phyloP scores from a whole-genome alignment of 2,329 filamentous ascomycete genomes.

The Talaromyces rugulosus region DNA sequence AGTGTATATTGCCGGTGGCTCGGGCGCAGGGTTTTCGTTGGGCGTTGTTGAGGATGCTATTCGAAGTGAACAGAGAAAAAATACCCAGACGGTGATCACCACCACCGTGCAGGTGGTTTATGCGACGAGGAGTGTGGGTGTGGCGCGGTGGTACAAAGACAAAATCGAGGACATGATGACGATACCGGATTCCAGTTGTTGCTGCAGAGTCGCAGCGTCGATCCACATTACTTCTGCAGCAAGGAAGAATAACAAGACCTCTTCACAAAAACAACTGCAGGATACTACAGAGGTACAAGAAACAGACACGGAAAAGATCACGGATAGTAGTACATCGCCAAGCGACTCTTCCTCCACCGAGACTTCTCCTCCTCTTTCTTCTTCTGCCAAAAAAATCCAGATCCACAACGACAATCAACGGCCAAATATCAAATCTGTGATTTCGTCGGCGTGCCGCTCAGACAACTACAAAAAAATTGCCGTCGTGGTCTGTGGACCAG shows the following conservation, averaged over 20 bases:
- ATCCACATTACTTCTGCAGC: background rate
- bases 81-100: no score
- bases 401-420: background rate
- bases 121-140: background rate
- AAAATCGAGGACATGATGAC: background rate
- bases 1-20: conserved; percentile 53
- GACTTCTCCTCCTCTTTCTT: background rate
- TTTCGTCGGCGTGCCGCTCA: background rate
- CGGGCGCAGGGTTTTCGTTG: conserved; percentile 52
- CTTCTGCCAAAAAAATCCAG: background rate
- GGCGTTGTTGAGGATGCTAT: conserved; percentile 37
- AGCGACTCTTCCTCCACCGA: conserved; percentile 9
- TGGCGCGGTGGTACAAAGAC: conserved; percentile 3
- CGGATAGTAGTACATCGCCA: background rate
- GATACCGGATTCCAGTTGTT: background rate
- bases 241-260: no score
- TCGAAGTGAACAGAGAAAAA: background rate
- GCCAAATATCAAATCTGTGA: conserved; percentile 1
- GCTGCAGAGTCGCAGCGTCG: background rate
- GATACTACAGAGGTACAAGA: background rate
- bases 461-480: conserved; percentile 5
- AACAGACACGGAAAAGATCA: background rate
- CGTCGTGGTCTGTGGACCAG: conserved; percentile 43
- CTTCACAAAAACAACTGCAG: background rate
- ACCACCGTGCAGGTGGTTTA: conserved; percentile 3